phyloP scores from a whole-genome alignment of 208 protist species.

The Herpetomonas muscarum region DNA sequence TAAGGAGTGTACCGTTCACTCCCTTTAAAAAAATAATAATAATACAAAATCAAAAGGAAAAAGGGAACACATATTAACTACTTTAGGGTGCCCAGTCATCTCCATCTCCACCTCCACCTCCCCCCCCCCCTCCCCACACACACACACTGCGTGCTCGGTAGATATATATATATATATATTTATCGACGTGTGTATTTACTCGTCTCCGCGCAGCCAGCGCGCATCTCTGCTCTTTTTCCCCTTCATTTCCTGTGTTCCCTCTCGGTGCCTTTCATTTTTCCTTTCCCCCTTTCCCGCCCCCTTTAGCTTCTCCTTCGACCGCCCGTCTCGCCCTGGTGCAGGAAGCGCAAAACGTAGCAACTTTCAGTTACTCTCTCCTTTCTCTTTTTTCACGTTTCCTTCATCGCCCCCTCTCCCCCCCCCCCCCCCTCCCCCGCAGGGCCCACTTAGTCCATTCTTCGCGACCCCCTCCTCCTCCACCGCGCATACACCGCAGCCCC shows the following conservation, averaged over 20 bases:
- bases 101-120: no score
- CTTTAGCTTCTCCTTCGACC: neutral
- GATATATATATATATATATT: no score
- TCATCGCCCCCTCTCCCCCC: neutral
- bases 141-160: no score
- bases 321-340: neutral
- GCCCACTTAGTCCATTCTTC: neutral
- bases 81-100: no score
- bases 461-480: neutral
- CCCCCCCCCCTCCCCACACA: no score
- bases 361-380: neutral
- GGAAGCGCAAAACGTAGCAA: neutral
- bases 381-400: neutral
- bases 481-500: no score
- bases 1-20: no score
- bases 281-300: neutral
- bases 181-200: no score
- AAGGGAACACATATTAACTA: no score
- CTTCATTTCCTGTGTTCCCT: constrained; percentile 2
- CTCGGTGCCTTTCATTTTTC: constrained; percentile 5
- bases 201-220: neutral
- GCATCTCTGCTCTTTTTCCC: neutral
- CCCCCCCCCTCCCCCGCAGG: neutral
- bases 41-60: no score
- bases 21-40: no score